phyloP scores from a whole-genome alignment of 345 rosid genomes.

The Bretschneidera sinensis region DNA sequence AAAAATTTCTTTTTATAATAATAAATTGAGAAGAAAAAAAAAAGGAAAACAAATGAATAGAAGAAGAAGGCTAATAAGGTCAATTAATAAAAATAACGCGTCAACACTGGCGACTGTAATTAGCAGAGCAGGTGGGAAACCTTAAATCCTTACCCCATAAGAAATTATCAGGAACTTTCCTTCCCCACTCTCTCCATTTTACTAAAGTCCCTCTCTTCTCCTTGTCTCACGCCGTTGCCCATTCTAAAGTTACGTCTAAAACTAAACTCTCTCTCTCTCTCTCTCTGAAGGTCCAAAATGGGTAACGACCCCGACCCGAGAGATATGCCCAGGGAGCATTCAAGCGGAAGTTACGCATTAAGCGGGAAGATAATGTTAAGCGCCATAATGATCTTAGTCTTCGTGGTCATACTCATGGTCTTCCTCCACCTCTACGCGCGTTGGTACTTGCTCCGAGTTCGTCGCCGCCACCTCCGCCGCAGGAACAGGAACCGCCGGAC shows the following conservation, averaged over 20 bases:
- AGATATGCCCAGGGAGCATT: constrained; percentile 1
- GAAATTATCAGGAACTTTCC: constrained; percentile 39
- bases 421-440: constrained; percentile 87
- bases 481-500: constrained; percentile 36
- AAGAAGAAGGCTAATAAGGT: constrained; percentile 13
- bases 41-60: too few species aligned
- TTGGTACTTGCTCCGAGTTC: constrained; percentile 70
- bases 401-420: constrained; percentile 60
- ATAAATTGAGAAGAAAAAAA: too few species aligned
- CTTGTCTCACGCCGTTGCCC: background rate
- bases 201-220: background rate
- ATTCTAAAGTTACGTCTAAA: too few species aligned
- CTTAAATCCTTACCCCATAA: background rate
- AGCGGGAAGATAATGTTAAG: constrained; percentile 73
- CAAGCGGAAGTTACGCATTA: constrained; percentile 35
- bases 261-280: too few species aligned
- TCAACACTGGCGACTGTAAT: constrained; percentile 30
- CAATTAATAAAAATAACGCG: constrained; percentile 18
- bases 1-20: too few species aligned
- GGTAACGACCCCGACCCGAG: constrained; percentile 1
- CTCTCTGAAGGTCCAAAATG: constrained; percentile 5
- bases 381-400: constrained; percentile 61
- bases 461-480: constrained; percentile 45
- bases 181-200: background rate
- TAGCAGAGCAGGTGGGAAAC: background rate